Evolutionary conservation across 225 moss, liverwort and hornwort genomes (phyloP).

Genomic region (Sphagnum contortum): DNA sequence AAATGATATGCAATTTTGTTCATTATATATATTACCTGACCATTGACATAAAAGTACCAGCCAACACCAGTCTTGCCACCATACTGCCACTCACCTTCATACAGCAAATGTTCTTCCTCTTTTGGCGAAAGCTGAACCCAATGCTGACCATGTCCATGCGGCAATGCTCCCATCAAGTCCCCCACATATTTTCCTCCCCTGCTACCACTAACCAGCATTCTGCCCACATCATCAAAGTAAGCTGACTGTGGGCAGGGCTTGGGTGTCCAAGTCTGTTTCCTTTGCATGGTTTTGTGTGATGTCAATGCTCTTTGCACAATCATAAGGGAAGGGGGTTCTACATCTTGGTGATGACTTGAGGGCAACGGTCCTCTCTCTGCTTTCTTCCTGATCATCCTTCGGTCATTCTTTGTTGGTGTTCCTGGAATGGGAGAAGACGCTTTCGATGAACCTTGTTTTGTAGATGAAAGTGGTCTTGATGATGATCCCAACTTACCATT

Average conservation of each 20-base stretch:
- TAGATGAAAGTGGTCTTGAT: no score
- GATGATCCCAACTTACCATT: no score
- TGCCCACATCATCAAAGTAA: slow-evolving; percentile 66
- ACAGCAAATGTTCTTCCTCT: slow-evolving; percentile 47
- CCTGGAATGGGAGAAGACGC: slow-evolving; percentile 8
- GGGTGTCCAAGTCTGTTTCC: slow-evolving; percentile 21
- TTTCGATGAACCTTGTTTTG: not conserved
- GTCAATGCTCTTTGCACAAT: slow-evolving; percentile 43
- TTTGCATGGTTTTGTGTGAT: slow-evolving; percentile 28
- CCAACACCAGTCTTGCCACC: slow-evolving; percentile 72
- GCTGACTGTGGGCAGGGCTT: slow-evolving; percentile 32
- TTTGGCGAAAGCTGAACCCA: slow-evolving; percentile 40
- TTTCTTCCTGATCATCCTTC: slow-evolving; percentile 23
- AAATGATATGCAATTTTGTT: no score
- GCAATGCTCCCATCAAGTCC: slow-evolving; percentile 65
- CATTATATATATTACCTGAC: slow-evolving; percentile 31
- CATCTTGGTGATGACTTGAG: slow-evolving; percentile 57
- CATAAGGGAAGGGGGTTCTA: slow-evolving; percentile 42
- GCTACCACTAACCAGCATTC: slow-evolving; percentile 58
- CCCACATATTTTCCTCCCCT: slow-evolving; percentile 66
- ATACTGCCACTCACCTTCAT: slow-evolving; percentile 76
- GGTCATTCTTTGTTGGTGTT: slow-evolving; percentile 13
- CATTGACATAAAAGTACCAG: slow-evolving; percentile 59
- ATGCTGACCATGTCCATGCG: slow-evolving; percentile 83
- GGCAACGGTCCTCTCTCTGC: slow-evolving; percentile 33